Base-by-base conservation (phyloP, 306 rosid species). In the Parietaria judaica region DNA sequence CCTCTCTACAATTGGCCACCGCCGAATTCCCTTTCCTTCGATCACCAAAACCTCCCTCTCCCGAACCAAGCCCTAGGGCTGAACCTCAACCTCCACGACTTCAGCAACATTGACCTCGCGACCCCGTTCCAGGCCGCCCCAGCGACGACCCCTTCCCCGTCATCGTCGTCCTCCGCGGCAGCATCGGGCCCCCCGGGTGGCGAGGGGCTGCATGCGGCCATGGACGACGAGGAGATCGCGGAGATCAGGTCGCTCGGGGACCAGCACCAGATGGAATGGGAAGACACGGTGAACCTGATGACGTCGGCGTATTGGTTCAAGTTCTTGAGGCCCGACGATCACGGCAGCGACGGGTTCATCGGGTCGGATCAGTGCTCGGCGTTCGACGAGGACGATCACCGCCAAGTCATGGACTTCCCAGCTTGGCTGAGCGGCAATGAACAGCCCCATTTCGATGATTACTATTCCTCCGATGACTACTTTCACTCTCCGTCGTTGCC, bases 271-370 rank as follows among this genome's bases (percentile, higher is more conserved):
- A 80, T 84, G 84, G 89, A 88, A 68, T 88, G 96, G 94, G 84
- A 69, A 75, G 96, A 88, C 69, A 76, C 84, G 14, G 72, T 88
- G 82, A 88, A 76, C 66, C 71, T 80, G 82, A 87, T 80, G 17
- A 82, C 85, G 47, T 85, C 96, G 65, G 97, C 97, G 41, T 76
- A 87, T 82, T 91, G 98, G 96, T 77, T 79, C 62, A 88, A 82
- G 69, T 83, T 78, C 75, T 76, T 83, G 84, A 80, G 75, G 79
- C 54, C 46, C 39, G 75, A 79, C 50, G 52, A 31, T 57, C 83
- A 76, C 61, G 80, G 68, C 14, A 66, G 43, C 55, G 68, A 61
- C 17, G 61, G 39, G 6, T 49, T 55, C 68, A 67, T 52, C 11
- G 12, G 31, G 67, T 48, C 6, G 5, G 31, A n/a, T 57, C 39